Conservation (phyloP, 1,139 yeast species). For the Scheffersomyces quercinus region DNA sequence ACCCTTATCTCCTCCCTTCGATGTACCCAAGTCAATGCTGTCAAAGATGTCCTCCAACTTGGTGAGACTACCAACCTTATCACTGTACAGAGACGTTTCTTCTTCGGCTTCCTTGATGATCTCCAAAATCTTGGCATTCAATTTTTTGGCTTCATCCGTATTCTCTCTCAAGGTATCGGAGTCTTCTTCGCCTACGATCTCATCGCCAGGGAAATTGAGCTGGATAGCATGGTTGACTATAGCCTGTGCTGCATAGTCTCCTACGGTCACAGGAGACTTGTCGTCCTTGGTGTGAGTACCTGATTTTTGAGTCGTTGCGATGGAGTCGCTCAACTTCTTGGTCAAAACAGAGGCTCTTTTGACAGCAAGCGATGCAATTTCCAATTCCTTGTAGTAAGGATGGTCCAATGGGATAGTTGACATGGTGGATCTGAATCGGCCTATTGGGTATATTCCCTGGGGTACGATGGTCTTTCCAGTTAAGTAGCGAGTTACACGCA, state of each 20-base stretch:
- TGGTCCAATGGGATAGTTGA: slow-evolving; percentile 17
- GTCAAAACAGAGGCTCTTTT: slow-evolving; percentile 83
- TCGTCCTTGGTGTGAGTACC: slow-evolving; percentile 81
- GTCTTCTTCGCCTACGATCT: slow-evolving; percentile 93
- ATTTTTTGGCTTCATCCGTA: slow-evolving; percentile 30
- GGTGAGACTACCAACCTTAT: slow-evolving; percentile 41
- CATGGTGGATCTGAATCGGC: neutral
- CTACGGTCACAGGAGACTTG: slow-evolving; percentile 93
- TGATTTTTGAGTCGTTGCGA: slow-evolving; percentile 55
- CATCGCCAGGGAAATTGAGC: slow-evolving; percentile 77
- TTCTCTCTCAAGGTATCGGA: slow-evolving; percentile 61
- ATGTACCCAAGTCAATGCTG: slow-evolving; percentile 77
- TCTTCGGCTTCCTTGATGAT: slow-evolving; percentile 50
- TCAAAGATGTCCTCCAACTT: slow-evolving; percentile 54
- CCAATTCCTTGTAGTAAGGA: slow-evolving; percentile 55
- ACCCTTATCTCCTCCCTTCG: slow-evolving; percentile 73
- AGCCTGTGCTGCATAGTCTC: slow-evolving; percentile 96
- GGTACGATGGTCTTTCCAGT: too few relatives aligned
- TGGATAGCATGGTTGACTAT: slow-evolving; percentile 82
- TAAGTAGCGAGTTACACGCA: too few relatives aligned
- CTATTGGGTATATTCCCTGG: too few relatives aligned
- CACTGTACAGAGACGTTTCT: slow-evolving; percentile 23
- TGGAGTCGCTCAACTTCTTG: slow-evolving; percentile 66
- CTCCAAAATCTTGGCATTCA: slow-evolving; percentile 46
- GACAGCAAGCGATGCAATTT: slow-evolving; percentile 85